Base-by-base conservation (phyloP, 306 rosid genomes). In the Hylodesmum podocarpum region DNA sequence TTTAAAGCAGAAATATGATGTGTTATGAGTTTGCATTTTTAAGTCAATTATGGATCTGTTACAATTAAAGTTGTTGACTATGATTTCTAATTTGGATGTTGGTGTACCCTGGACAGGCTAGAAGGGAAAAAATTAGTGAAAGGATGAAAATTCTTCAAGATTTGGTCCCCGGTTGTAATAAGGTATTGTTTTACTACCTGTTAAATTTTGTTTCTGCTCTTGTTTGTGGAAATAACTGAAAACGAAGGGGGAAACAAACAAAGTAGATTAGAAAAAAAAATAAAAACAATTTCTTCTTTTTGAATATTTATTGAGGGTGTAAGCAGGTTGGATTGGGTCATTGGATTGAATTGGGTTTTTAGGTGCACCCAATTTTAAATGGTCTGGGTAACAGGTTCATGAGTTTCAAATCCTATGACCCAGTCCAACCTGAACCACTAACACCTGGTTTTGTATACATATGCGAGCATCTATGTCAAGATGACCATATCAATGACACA, bases 111-210 rank as follows among this genome's bases (percentile, higher is more conserved):
- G 40, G 7, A 79, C 96, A 93, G 98, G 97, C 91, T 24, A 82
- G 98, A 72, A 87, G 98, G 78, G 98, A 93, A 88, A 93, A 93
- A 80, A 93, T 93, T 66, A 94, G 97, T 54, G 96, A 94, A 75
- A 83, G 98, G 83, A 94, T 91, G 98, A 94, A 91, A 83, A 88
- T 89, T 80, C 93, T 94, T 78, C 98, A 94, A 73, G 98, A 91
- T 83, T 91, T 94, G 41, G 98, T 94, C 54, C 98, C 98, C 39
- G 97, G 98, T 69, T 94, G 98, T 82, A 87, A 91, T 76, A 91
- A 94, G 98, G 98, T 93, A 80, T 24, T 79, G 53, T 44, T 40
- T 53, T 75, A 5, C 50, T 29, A 24, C 57, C 43, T 53, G 51
- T 61, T 29, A 11, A 44, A 21, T 43, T 62, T 43, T 39, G 27